Percentiles rank a stretch among this genome's conserved stretches.
These are phyloP conservation scores for Zygosaccharomyces sapae DNA, from an alignment of 1,139 yeast species.

Conservation along the genomic window DNA sequence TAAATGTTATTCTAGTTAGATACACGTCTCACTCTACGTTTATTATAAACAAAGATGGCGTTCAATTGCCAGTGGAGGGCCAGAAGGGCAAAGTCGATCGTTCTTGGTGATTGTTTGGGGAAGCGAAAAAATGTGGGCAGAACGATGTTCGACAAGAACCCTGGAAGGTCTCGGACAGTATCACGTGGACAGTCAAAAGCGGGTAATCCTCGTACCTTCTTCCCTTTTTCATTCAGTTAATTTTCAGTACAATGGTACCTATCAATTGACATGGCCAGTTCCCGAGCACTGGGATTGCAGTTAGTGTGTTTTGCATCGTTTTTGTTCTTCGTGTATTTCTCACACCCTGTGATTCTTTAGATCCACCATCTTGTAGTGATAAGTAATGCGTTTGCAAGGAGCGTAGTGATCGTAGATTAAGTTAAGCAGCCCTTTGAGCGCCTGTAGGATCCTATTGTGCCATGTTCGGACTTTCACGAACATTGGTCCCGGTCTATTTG, in stretches of 20 bases:
- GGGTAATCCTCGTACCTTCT: background rate
- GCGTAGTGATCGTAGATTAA: conserved; percentile 1
- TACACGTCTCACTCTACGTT: background rate
- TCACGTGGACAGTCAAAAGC: background rate
- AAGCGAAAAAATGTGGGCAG: background rate
- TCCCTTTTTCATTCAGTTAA: too few species aligned
- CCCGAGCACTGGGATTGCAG: too few species aligned
- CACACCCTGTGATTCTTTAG: background rate
- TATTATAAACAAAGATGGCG: conserved; percentile 2
- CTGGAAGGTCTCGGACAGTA: background rate
- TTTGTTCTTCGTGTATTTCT: too few species aligned
- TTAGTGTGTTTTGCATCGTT: too few species aligned
- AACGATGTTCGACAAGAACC: background rate
- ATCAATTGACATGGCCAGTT: too few species aligned
- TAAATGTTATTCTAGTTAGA: background rate
- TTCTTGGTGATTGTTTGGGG: background rate
- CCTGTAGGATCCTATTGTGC: background rate
- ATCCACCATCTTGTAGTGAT: conserved; percentile 2
- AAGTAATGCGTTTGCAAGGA: conserved; percentile 6
- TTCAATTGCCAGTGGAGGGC: background rate
- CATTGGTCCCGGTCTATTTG: background rate
- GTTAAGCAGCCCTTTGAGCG: background rate
- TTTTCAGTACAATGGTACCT: too few species aligned
- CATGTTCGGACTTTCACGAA: background rate
- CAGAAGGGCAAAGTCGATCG: background rate